Evolutionary conservation across 352 stramenopile genomes (phyloP).

Genomic region (Globisporangium yorkense): DNA sequence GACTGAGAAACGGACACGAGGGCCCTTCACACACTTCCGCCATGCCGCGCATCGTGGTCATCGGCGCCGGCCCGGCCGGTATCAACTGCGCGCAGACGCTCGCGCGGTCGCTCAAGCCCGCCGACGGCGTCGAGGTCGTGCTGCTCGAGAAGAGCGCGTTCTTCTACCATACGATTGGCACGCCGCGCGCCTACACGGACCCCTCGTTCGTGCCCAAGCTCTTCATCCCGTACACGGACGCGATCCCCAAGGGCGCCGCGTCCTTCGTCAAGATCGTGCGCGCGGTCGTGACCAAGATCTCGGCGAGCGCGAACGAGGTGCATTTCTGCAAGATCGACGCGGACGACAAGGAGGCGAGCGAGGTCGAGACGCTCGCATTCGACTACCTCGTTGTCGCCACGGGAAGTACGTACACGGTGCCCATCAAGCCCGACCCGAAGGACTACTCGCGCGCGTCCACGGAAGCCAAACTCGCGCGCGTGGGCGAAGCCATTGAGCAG

Average conservation of each 20-base stretch:
- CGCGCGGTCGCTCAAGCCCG: constrained; percentile 21
- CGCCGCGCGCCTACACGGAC: constrained; percentile 42
- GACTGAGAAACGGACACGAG: constrained; percentile 11
- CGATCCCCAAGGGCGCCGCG: constrained; percentile 3
- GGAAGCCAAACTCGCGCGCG: constrained; percentile 20
- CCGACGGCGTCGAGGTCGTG: constrained; percentile 35
- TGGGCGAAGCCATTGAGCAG: constrained; percentile 19
- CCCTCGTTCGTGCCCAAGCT: constrained; percentile 37
- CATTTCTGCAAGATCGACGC: constrained; percentile 6
- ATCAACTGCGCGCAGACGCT: constrained; percentile 37
- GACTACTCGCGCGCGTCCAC: constrained; percentile 16
- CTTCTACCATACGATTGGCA: constrained; percentile 41
- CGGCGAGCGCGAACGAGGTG: constrained; percentile 9
- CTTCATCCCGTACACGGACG: constrained; percentile 45
- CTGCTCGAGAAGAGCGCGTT: constrained; percentile 54
- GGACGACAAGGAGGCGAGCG: constrained; percentile 19
- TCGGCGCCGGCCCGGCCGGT: constrained; percentile 42
- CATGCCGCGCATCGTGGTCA: constrained; percentile 62
- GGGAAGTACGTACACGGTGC: constrained; percentile 47
- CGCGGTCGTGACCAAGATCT: constrained; percentile 26
- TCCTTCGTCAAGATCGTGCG: constrained; percentile 33
- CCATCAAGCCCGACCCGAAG: constrained; percentile 41
- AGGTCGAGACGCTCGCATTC: constrained; percentile 32
- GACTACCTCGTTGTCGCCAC: constrained; percentile 63
- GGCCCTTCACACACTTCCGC: too few species aligned